Evolutionary conservation across 2,329 filamentous ascomycete genomes (phyloP).

Genomic region (Pyricularia grisea): DNA sequence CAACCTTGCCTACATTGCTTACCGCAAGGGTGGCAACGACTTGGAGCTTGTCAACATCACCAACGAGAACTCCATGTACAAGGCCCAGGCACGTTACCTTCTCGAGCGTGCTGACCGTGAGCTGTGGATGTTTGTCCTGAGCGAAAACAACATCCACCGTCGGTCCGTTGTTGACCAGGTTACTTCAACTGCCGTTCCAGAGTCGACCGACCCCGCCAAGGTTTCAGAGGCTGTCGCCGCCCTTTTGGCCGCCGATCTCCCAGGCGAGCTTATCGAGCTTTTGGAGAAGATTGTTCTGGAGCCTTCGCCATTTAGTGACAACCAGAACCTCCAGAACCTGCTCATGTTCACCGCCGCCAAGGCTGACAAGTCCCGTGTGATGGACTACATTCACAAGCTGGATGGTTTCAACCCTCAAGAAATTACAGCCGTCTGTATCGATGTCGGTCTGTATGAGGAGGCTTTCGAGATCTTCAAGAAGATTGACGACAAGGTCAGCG

Average conservation of each 20-base stretch:
- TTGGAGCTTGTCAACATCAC: conserved; percentile 95
- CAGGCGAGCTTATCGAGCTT: conserved; percentile 89
- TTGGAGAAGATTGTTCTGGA: conserved; percentile 99
- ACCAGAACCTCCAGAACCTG: conserved; percentile 90
- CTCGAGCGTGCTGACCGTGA: conserved; percentile 83
- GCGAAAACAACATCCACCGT: conserved; percentile 90
- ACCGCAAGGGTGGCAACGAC: conserved; percentile 94
- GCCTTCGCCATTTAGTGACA: conserved; percentile 97
- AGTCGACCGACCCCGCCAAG: conserved; percentile 86
- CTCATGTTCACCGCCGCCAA: conserved; percentile 95
- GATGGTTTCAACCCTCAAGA: conserved; percentile 86
- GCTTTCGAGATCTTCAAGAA: conserved; percentile 99
- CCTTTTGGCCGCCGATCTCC: conserved; percentile 85
- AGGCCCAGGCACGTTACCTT: conserved; percentile 91
- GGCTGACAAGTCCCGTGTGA: conserved; percentile 87
- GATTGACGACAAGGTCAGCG: conserved; percentile 77
- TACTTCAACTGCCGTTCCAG: conserved; percentile 87
- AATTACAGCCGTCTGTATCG: conserved; percentile 86
- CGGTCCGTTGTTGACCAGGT: conserved; percentile 94
- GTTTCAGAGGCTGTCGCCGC: conserved; percentile 90
- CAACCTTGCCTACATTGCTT: conserved; percentile 89
- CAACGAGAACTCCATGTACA: conserved; percentile 99
- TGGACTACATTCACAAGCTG: conserved; percentile 92
- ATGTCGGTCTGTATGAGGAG: conserved; percentile 91
- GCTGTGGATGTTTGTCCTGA: conserved; percentile 91